Percentiles rank a stretch among this genome's conserved stretches.
Evolutionary conservation across 805 yeast genomes (phyloP).

Genomic region (Lipomyces lipofer): DNA sequence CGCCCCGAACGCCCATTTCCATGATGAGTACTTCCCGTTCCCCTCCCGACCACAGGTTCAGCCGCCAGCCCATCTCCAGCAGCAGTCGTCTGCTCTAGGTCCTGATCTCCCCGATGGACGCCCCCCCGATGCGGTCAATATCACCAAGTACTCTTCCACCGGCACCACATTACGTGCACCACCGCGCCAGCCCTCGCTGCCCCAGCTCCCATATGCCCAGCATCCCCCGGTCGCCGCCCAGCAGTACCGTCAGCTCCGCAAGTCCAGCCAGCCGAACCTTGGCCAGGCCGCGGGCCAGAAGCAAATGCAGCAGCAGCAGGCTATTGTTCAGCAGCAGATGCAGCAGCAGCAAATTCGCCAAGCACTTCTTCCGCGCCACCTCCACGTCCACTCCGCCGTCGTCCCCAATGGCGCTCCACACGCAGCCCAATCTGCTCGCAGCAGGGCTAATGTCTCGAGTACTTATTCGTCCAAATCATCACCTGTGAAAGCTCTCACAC

Average conservation of each 20-base stretch:
- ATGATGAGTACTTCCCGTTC: conserved; percentile 25
- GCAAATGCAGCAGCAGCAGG: conserved; percentile 7
- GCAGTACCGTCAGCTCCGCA: too few species aligned
- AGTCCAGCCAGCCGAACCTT: conserved; percentile 8
- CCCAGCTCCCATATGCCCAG: neutral
- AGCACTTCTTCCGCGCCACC: neutral
- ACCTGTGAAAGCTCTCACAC: too few species aligned
- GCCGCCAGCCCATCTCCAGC: neutral
- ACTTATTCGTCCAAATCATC: too few species aligned
- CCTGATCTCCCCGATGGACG: too few species aligned
- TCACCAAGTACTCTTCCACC: too few species aligned
- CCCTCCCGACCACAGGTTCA: conserved; percentile 20
- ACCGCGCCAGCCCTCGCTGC: neutral
- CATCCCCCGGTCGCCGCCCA: neutral
- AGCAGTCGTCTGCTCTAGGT: too few species aligned
- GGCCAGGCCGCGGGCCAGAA: too few species aligned
- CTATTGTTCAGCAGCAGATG: neutral
- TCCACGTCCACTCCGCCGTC: neutral
- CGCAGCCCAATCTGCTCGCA: too few species aligned
- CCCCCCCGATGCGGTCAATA: too few species aligned
- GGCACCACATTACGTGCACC: too few species aligned
- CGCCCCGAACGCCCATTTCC: neutral
- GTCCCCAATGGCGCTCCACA: neutral
- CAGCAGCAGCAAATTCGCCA: conserved; percentile 2
- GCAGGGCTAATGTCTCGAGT: too few species aligned